These are phyloP conservation scores for Aureobasidium sp. DNA, from an alignment of 2,329 filamentous ascomycete genomes.

Conservation along the genomic window DNA sequence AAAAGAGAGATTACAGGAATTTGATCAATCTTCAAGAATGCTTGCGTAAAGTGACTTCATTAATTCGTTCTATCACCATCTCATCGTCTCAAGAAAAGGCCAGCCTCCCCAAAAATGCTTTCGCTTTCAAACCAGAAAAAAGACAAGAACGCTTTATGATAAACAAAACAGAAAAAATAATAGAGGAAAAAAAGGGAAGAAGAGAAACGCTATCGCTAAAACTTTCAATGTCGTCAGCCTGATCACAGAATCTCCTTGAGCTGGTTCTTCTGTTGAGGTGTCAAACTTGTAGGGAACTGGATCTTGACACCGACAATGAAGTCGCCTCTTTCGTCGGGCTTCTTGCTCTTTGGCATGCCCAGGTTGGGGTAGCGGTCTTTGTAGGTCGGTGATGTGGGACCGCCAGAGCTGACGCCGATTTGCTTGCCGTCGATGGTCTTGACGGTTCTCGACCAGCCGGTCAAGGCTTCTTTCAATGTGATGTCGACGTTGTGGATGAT, in stretches of 20 bases:
- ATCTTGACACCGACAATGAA: conserved; percentile 88
- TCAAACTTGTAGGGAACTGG: conserved; percentile 77
- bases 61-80: neutral
- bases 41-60: neutral
- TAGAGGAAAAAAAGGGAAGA: neutral
- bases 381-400: conserved; percentile 78
- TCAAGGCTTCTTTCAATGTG: conserved; percentile 85
- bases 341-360: conserved; percentile 96
- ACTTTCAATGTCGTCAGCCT: neutral
- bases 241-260: conserved; percentile 66
- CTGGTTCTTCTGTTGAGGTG: conserved; percentile 68
- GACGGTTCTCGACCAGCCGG: conserved; percentile 87
- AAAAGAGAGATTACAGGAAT: too few relatives aligned
- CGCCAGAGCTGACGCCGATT: conserved; percentile 68
- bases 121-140: neutral
- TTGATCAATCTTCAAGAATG: too few relatives aligned
- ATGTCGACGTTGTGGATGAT: conserved; percentile 72
- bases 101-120: neutral
- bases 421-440: conserved; percentile 89
- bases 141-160: neutral
- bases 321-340: conserved; percentile 74
- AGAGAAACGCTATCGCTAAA: neutral
- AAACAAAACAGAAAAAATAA: neutral
- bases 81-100: neutral
- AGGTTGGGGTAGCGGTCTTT: conserved; percentile 73